Conservation (phyloP, 2,329 filamentous ascomycete species). For the Ophiosphaerella korrae region DNA sequence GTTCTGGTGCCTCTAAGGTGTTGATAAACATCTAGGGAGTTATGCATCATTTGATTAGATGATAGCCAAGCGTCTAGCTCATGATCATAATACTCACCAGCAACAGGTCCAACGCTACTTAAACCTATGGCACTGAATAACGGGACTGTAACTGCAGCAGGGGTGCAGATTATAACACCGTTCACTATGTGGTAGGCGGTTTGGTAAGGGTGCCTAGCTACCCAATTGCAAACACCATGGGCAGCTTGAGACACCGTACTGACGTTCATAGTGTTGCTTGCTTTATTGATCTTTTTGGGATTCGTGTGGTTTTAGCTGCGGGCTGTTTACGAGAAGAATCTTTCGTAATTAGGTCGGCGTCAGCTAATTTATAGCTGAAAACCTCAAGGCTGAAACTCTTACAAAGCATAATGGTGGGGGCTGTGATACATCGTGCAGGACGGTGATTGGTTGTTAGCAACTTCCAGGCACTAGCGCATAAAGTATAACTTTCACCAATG, state of each 20-base stretch:
- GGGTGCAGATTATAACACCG: constrained; percentile 27
- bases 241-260: neutral
- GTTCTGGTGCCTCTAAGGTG: neutral
- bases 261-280: no score
- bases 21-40: no score
- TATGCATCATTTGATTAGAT: no score
- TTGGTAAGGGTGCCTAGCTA: constrained; percentile 30
- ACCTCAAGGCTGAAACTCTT: no score
- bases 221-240: constrained; percentile 20
- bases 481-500: no score
- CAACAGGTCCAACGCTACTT: constrained; percentile 23
- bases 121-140: constrained; percentile 29
- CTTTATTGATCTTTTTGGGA: neutral
- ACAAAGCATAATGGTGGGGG: no score
- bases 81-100: constrained; percentile 17
- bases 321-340: no score
- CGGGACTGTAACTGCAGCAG: constrained; percentile 28
- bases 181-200: constrained; percentile 30
- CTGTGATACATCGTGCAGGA: neutral
- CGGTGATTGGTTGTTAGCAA: neutral
- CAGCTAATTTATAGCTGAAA: no score
- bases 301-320: neutral
- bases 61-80: no score
- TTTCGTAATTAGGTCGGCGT: no score
- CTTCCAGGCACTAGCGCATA: no score